phyloP scores from a whole-genome alignment of 306 rosid genomes.

The Elaeagnus macrophylla region DNA sequence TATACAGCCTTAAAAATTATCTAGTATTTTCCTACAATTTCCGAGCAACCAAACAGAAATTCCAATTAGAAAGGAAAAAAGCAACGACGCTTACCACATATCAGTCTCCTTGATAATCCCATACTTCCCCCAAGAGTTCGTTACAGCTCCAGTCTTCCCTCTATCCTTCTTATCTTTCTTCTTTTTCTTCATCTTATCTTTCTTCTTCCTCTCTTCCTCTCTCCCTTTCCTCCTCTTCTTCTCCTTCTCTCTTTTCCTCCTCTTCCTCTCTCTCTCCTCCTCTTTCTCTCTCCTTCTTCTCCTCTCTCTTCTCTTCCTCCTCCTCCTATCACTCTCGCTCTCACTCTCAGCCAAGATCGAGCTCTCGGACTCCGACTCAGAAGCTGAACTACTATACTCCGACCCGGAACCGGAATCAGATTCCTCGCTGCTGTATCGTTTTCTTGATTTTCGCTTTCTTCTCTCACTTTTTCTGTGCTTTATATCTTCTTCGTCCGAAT shows the following conservation, averaged over 20 bases:
- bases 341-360: slow-evolving; percentile 25
- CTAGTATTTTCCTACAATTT: slow-evolving; percentile 4
- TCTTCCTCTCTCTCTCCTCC: slow-evolving; percentile 14
- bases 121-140: slow-evolving; percentile 81
- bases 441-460: slow-evolving; percentile 45
- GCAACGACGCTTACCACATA: slow-evolving; percentile 55
- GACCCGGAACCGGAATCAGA: slow-evolving; percentile 30
- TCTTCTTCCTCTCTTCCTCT: slow-evolving; percentile 28
- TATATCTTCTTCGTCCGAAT: slow-evolving; percentile 29
- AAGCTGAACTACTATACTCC: slow-evolving; percentile 25
- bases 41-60: slow-evolving; percentile 14
- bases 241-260: slow-evolving; percentile 25
- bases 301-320: slow-evolving; percentile 32
- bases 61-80: slow-evolving; percentile 10
- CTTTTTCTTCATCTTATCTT: slow-evolving; percentile 35
- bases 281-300: slow-evolving; percentile 17
- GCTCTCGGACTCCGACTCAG: slow-evolving; percentile 35
- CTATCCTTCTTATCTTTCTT: slow-evolving; percentile 59
- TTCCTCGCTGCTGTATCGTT: slow-evolving; percentile 41
- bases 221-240: slow-evolving; percentile 27
- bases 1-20: not conserved
- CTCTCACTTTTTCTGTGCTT: slow-evolving; percentile 17
- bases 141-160: slow-evolving; percentile 82
- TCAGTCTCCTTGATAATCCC: slow-evolving; percentile 91
- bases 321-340: slow-evolving; percentile 41